phyloP scores from a whole-genome alignment of 2,329 filamentous ascomycete genomes.

The Calcarisporium arbuscula region DNA sequence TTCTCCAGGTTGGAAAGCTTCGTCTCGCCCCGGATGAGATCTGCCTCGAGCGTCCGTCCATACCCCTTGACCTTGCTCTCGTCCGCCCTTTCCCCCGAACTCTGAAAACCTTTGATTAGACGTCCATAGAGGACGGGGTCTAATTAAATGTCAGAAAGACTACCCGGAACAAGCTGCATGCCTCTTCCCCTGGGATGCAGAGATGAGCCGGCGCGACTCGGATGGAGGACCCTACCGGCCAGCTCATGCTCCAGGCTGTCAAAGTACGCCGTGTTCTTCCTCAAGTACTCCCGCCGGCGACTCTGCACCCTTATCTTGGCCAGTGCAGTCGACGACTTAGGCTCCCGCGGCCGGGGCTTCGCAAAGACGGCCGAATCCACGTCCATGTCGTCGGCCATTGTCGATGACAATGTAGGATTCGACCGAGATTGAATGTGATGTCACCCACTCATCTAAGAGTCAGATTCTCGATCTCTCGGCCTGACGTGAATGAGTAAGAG shows the following conservation, averaged over 20 bases:
- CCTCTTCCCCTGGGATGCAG: no score
- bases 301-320: conserved; percentile 60
- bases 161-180: no score
- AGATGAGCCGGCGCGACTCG: no score
- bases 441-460: no score
- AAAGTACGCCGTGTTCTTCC: conserved; percentile 68
- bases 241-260: conserved; percentile 47
- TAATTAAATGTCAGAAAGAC: conserved; percentile 13
- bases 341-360: conserved; percentile 37
- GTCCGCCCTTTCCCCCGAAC: conserved; percentile 62
- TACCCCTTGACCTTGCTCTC: conserved; percentile 72
- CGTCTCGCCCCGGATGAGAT: conserved; percentile 69
- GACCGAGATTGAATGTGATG: no score
- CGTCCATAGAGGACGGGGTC: conserved; percentile 80
- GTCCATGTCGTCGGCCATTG: no score
- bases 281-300: conserved; percentile 69
- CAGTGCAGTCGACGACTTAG: conserved; percentile 32
- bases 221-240: conserved; percentile 40
- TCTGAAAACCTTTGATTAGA: conserved; percentile 71
- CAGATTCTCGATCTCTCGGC: no score
- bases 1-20: conserved; percentile 57
- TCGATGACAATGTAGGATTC: no score
- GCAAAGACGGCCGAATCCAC: conserved; percentile 15
- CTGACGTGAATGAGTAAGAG: no score
- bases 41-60: conserved; percentile 70